These are phyloP conservation scores for Voacanga thouarsii DNA, from an alignment of 257 asterid species.

Conservation along the genomic window DNA sequence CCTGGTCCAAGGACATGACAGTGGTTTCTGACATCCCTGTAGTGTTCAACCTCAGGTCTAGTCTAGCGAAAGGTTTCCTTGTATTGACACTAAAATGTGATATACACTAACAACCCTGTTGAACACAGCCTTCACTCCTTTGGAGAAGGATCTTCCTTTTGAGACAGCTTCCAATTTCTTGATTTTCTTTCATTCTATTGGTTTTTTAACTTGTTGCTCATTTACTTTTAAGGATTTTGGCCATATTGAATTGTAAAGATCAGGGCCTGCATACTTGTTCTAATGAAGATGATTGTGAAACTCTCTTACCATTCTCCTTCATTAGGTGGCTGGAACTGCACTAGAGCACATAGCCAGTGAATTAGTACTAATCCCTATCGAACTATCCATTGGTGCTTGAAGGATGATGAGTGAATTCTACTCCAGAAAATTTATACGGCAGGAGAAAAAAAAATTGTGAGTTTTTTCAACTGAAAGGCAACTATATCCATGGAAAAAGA, in stretches of 20 bases:
- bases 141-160: background rate
- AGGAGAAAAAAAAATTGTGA: background rate
- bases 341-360: background rate
- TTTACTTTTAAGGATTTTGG: background rate
- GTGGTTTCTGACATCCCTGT: background rate
- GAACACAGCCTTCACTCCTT: background rate
- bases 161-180: background rate
- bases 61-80: background rate
- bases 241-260: background rate
- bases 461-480: background rate
- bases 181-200: background rate
- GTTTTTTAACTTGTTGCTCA: background rate
- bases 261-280: background rate
- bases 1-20: constrained; percentile 16
- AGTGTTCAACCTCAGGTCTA: background rate
- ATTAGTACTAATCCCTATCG: background rate
- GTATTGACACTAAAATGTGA: too few species aligned
- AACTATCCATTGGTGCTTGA: background rate
- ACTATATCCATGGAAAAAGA: background rate
- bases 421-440: background rate
- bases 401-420: background rate
- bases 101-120: background rate
- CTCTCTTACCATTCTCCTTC: background rate
- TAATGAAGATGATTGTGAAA: background rate
- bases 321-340: background rate